A percentile compares a stretch with the other conserved stretches of the same genome.
Conservation (phyloP, 148 eudicot genomes). For the Diospyros kaki region DNA sequence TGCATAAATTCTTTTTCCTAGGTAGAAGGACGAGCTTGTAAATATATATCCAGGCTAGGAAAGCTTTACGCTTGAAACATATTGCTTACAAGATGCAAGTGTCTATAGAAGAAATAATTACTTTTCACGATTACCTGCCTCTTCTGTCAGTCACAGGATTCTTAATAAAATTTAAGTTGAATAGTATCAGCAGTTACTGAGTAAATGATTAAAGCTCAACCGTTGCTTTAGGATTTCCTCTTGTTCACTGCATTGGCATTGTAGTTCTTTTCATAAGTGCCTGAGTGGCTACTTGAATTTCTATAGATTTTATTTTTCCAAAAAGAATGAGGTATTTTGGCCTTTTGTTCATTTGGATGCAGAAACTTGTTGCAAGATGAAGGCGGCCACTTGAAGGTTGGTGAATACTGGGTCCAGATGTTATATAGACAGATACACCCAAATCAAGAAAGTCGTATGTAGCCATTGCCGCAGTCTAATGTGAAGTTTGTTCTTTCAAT, state of each 20-base stretch:
- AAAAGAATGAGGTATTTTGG: not conserved
- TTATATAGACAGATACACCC: constrained; percentile 29
- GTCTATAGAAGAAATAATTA: too few species aligned
- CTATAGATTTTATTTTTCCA: not conserved
- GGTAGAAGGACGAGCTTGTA: not conserved
- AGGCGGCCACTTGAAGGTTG: constrained; percentile 39
- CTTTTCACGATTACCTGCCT: not conserved
- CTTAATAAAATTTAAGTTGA: not conserved
- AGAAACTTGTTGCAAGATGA: constrained; percentile 40
- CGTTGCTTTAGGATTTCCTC: not conserved
- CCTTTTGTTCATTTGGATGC: constrained; percentile 5
- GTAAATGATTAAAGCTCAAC: not conserved
- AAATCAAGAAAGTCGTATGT: constrained; percentile 23
- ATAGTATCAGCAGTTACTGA: not conserved
- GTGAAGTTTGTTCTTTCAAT: not conserved
- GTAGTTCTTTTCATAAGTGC: not conserved
- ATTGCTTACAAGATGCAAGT: too few species aligned
- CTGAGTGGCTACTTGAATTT: not conserved
- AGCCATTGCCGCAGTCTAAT: not conserved
- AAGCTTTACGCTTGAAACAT: not conserved
- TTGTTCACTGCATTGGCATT: not conserved
- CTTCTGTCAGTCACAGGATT: not conserved
- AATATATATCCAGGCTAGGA: not conserved
- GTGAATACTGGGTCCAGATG: constrained; percentile 45
- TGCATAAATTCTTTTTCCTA: not conserved